A percentile compares a stretch with the other conserved stretches of the same genome.
Evolutionary conservation across 2,329 filamentous ascomycete species (phyloP).

Genomic region (Aspergillus alliaceus): DNA sequence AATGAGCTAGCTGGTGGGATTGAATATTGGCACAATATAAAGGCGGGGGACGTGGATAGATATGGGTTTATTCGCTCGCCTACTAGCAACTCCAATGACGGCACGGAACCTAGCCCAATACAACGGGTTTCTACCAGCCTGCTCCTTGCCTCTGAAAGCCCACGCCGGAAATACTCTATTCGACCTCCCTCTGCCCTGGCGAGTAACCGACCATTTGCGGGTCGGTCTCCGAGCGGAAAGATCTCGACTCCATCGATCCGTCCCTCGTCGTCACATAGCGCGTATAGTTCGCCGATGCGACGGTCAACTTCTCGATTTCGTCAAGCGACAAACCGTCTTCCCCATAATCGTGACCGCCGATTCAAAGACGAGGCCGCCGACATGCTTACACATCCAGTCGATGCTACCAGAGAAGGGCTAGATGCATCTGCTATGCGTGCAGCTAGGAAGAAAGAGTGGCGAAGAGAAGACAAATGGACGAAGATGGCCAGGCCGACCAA

Average conservation of each 20-base stretch:
- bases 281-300: constrained; percentile 41
- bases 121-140: constrained; percentile 62
- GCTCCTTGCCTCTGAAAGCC: constrained; percentile 56
- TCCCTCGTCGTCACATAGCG: constrained; percentile 49
- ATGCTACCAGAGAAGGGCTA: constrained; percentile 49
- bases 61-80: constrained; percentile 62
- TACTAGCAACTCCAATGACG: constrained; percentile 26
- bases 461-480: constrained; percentile 66
- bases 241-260: constrained; percentile 45
- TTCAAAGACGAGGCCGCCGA: constrained; percentile 61
- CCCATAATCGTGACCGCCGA: constrained; percentile 55
- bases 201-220: constrained; percentile 45
- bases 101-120: constrained; percentile 43
- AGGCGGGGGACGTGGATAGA: constrained; percentile 60
- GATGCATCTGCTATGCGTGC: constrained; percentile 49
- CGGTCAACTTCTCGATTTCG: constrained; percentile 48
- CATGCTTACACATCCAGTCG: constrained; percentile 63
- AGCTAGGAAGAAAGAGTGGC: constrained; percentile 59
- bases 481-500: constrained; percentile 60
- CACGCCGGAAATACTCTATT: constrained; percentile 54
- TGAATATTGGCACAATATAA: constrained; percentile 64
- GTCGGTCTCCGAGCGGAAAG: constrained; percentile 40
- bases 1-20: constrained; percentile 62
- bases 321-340: constrained; percentile 53
- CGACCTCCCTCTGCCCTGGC: constrained; percentile 51